A percentile compares a stretch with the other conserved stretches of the same genome.
Conservation (phyloP, 495 filamentous ascomycete species). For the Paragyromitra xinjiangensis region DNA sequence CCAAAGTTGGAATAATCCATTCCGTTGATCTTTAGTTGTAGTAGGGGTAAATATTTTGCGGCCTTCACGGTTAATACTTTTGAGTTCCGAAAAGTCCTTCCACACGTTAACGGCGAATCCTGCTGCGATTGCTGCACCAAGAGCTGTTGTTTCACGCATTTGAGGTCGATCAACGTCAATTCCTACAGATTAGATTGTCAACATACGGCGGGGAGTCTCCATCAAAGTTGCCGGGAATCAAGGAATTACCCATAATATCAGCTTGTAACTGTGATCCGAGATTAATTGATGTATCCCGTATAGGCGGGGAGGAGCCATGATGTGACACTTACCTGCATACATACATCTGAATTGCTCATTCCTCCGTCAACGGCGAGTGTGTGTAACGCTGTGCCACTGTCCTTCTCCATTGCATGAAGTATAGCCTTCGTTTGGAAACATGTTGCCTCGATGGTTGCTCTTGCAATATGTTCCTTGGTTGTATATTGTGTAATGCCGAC, state of each 20-base stretch:
- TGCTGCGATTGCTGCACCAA: constrained; percentile 93
- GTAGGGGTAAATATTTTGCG: constrained; percentile 77
- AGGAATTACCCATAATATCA: constrained; percentile 72
- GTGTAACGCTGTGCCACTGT: constrained; percentile 79
- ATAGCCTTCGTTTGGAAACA: constrained; percentile 97
- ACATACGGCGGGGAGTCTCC: neutral
- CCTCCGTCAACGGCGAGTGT: constrained; percentile 90
- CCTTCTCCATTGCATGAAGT: constrained; percentile 91
- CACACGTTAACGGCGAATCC: constrained; percentile 87
- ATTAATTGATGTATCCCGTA: constrained; percentile 22
- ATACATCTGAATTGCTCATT: constrained; percentile 91
- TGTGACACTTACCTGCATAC: constrained; percentile 77
- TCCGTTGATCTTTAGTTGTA: constrained; percentile 68
- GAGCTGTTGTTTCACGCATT: constrained; percentile 93
- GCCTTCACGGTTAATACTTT: constrained; percentile 77
- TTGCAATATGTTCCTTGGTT: constrained; percentile 86
- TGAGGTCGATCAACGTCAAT: constrained; percentile 87
- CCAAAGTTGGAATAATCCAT: constrained; percentile 80
- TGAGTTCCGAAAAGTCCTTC: constrained; percentile 80
- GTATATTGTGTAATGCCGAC: constrained; percentile 95
- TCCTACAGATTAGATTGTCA: constrained; percentile 37
- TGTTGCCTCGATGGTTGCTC: constrained; percentile 92
- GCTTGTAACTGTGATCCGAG: constrained; percentile 74
- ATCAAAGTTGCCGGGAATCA: neutral
- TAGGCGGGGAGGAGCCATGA: constrained; percentile 8